Base-by-base conservation (phyloP, 2,329 filamentous ascomycete species). In the Sclerotinia spermophila region DNA sequence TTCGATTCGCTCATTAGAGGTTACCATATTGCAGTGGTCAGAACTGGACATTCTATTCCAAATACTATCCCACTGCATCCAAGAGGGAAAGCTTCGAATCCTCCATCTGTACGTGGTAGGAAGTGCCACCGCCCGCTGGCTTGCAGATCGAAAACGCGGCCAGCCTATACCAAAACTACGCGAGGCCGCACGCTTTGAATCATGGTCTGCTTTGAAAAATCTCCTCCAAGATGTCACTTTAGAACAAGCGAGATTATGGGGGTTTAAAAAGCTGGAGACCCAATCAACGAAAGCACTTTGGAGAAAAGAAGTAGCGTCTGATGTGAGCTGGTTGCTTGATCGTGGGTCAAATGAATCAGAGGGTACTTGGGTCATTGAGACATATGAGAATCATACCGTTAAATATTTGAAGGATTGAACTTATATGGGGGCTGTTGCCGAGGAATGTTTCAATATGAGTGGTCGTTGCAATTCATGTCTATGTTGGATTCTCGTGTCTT, bases 141-240 rank as follows among this genome's bases (percentile, higher is more conserved):
- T 51, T 51, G n/a, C 15, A 27, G 5, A 27, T n/a, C n/a, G n/a
- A n/a, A n/a, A n/a, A n/a, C n/a, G n/a, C n/a, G n/a, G n/a, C n/a
- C n/a, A n/a, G n/a, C n/a, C n/a, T n/a, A n/a, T n/a, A n/a, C n/a
- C n/a, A n/a, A n/a, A n/a, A n/a, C n/a, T n/a, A 33, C 27, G 8
- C 33, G 7, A 1, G 1, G 27, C 40, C 27, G 4, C 24, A 24
- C 3, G 11, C 1, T 15, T 44, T 13, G 19, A 13, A 15, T 3
- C 3, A 15, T 33, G 19, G 19, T 17, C 17, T 21, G 40, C 59
- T 11, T 61, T 76, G 45, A 73, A 62, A 58, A 70, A 21, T 38
- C 15, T 77, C 24, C 61, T 75, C 33, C n/a, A 48, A 38, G 76
- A 78, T 75, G 75, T 74, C 30, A 75, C 75, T 70, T 64, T 76